These are phyloP conservation scores for Exophiala lecanii-corni DNA, from an alignment of 2,329 filamentous ascomycete species.

Conservation along the genomic window DNA sequence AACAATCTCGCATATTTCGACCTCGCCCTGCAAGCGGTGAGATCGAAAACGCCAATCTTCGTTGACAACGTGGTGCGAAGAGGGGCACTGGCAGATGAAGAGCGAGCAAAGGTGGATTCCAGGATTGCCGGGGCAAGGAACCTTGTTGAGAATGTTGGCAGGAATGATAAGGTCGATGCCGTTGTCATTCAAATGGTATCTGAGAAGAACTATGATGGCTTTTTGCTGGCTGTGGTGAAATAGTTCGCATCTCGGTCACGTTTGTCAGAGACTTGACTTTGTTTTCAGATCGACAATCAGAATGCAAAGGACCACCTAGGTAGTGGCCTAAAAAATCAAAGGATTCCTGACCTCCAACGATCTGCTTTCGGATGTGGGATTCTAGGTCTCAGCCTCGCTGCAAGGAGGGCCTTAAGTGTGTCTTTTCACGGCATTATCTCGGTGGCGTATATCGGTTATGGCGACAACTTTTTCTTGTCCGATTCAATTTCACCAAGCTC, in stretches of 20 bases:
- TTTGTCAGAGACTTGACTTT: too few relatives aligned
- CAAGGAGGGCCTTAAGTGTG: too few relatives aligned
- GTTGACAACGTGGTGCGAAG: conserved; percentile 50
- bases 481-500: too few relatives aligned
- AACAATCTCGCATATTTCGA: conserved; percentile 50
- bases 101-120: conserved; percentile 20
- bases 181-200: conserved; percentile 44
- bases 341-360: too few relatives aligned
- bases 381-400: too few relatives aligned
- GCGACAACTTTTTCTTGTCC: too few relatives aligned
- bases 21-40: conserved; percentile 39
- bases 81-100: conserved; percentile 31
- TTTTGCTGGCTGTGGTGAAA: conserved; percentile 39
- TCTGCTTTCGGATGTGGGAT: too few relatives aligned
- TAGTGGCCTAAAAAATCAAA: too few relatives aligned
- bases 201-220: conserved; percentile 47
- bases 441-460: too few relatives aligned
- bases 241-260: conserved; percentile 15
- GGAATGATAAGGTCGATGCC: conserved; percentile 39
- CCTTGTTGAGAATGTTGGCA: conserved; percentile 42
- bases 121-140: conserved; percentile 28
- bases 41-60: conserved; percentile 40
- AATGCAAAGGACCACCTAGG: too few relatives aligned
- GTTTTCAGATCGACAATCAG: too few relatives aligned
- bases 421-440: too few relatives aligned